Conservation (phyloP, 1,139 yeast genomes). For the Yamadazyma siamensis region DNA sequence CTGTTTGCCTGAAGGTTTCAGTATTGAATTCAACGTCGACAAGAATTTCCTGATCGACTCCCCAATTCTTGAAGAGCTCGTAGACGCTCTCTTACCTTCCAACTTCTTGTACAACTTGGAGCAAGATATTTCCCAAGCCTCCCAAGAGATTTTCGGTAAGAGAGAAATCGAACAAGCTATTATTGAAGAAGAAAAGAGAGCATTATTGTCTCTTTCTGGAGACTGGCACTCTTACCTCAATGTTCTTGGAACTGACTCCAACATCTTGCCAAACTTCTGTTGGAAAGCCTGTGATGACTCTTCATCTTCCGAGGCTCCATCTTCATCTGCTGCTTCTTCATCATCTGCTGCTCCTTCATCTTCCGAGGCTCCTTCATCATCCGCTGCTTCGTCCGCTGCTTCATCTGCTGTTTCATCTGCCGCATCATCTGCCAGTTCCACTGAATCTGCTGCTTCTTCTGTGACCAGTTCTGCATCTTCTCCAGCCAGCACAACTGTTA, state of each 20-base stretch:
- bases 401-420: constrained; percentile 9
- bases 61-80: constrained; percentile 16
- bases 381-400: constrained; percentile 9
- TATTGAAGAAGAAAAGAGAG: constrained; percentile 11
- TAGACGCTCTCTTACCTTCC: constrained; percentile 11
- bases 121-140: constrained; percentile 8
- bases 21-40: constrained; percentile 20
- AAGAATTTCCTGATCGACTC: constrained; percentile 15
- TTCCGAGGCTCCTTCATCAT: constrained; percentile 6
- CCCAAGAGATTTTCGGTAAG: constrained; percentile 5
- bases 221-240: constrained; percentile 6
- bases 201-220: constrained; percentile 8
- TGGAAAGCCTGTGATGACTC: constrained; percentile 18
- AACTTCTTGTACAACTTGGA: constrained; percentile 10
- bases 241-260: constrained; percentile 13
- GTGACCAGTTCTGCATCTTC: constrained; percentile 12
- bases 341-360: constrained; percentile 4
- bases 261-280: constrained; percentile 29
- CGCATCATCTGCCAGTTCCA: constrained; percentile 10
- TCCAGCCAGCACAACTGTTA: constrained; percentile 1
- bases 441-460: constrained; percentile 9
- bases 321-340: constrained; percentile 10
- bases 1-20: constrained; percentile 29
- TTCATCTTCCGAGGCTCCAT: constrained; percentile 7
- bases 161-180: constrained; percentile 13